These are phyloP conservation scores for Solanum peruvianum DNA, from an alignment of 257 asterid species.

Conservation along the genomic window DNA sequence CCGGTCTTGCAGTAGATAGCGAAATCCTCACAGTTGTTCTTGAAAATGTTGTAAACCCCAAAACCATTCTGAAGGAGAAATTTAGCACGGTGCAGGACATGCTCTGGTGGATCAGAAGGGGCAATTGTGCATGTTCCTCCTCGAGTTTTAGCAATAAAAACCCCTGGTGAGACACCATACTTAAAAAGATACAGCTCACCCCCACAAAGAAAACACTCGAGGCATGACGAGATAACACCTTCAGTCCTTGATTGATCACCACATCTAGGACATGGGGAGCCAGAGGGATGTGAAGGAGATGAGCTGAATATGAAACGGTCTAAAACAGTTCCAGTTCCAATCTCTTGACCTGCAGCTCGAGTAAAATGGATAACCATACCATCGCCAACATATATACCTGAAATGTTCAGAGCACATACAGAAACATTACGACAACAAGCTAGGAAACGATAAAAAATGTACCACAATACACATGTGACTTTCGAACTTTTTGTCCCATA, in stretches of 20 bases:
- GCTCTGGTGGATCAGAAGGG: constrained; percentile 46
- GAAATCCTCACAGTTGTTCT: constrained; percentile 87
- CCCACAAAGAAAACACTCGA: constrained; percentile 63
- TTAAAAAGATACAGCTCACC: constrained; percentile 60
- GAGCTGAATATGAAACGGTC: constrained; percentile 62
- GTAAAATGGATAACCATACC: constrained; percentile 83
- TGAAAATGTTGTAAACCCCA: constrained; percentile 57
- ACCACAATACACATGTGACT: not conserved
- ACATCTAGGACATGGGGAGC: constrained; percentile 55
- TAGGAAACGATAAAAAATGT: not conserved
- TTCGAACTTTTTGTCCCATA: not conserved
- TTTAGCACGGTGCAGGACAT: constrained; percentile 60
- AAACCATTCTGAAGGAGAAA: constrained; percentile 71
- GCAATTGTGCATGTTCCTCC: constrained; percentile 90
- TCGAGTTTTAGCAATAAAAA: constrained; percentile 65
- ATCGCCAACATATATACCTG: constrained; percentile 77
- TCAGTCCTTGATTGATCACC: constrained; percentile 47
- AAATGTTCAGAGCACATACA: not conserved
- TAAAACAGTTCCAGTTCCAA: constrained; percentile 68
- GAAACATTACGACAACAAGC: not conserved
- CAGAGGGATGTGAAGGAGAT: constrained; percentile 43
- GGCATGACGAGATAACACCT: constrained; percentile 87
- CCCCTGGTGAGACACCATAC: constrained; percentile 38
- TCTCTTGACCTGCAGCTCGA: constrained; percentile 73
- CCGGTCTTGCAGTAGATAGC: constrained; percentile 93